Evolutionary conservation across 2,329 filamentous ascomycete genomes (phyloP).

Genomic region (Aspergillus unguis): DNA sequence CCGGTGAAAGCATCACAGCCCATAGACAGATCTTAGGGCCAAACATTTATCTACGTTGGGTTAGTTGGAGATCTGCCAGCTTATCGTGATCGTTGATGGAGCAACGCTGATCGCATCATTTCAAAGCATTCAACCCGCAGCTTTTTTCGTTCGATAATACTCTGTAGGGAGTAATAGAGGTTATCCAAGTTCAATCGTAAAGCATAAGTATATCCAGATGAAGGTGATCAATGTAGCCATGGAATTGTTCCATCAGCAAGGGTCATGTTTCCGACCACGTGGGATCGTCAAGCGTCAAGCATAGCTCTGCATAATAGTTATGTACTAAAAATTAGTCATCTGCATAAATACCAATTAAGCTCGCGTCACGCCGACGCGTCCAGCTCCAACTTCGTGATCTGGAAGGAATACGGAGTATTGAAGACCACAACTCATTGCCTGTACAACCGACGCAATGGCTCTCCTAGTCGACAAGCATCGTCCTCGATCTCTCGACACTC

Average conservation of each 20-base stretch:
- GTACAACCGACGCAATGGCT: constrained; percentile 43
- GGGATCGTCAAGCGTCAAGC: neutral
- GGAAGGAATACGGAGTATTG: neutral
- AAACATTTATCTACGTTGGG: constrained; percentile 4
- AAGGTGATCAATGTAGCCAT: too few relatives aligned
- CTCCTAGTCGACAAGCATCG: constrained; percentile 64
- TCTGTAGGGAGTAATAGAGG: too few relatives aligned
- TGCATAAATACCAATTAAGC: constrained; percentile 29
- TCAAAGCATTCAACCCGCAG: too few relatives aligned
- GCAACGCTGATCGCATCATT: neutral
- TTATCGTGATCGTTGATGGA: constrained; percentile 6
- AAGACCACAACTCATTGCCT: too few relatives aligned
- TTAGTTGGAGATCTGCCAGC: neutral
- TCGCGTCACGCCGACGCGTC: constrained; percentile 38
- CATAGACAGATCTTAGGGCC: neutral
- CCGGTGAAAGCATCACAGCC: too few relatives aligned
- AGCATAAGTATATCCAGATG: too few relatives aligned
- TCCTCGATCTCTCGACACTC: constrained; percentile 49
- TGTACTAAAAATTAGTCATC: constrained; percentile 25
- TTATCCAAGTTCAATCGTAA: too few relatives aligned
- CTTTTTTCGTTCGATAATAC: too few relatives aligned
- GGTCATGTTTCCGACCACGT: neutral
- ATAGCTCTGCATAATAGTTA: constrained; percentile 20
- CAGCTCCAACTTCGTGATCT: constrained; percentile 5
- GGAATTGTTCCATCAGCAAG: neutral